Percentiles rank a stretch among this genome's conserved stretches.
Evolutionary conservation across 306 rosid species (phyloP).

Genomic region (Vigna angularis): DNA sequence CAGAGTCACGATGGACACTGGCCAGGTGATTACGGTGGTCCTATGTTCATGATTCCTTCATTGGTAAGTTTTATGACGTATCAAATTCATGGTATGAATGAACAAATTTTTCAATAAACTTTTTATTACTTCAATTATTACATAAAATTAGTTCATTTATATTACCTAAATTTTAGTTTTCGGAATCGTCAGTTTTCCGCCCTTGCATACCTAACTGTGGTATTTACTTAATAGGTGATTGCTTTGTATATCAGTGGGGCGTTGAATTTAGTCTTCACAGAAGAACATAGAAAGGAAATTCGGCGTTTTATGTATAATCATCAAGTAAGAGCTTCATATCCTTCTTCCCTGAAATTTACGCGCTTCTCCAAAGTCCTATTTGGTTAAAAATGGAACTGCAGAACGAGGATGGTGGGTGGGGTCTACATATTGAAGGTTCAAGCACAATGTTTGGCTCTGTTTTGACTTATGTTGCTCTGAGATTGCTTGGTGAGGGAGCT

Average conservation of each 20-base stretch:
- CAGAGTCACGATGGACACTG: conserved; percentile 90
- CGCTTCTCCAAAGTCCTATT: conserved; percentile 14
- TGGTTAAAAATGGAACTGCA: conserved; percentile 46
- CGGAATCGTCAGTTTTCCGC: no score
- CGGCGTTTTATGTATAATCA: conserved; percentile 78
- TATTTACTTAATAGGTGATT: conserved; percentile 53
- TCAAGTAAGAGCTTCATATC: conserved; percentile 59
- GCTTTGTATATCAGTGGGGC: conserved; percentile 72
- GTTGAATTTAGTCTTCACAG: conserved; percentile 69
- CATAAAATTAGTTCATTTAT: no score
- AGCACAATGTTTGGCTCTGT: conserved; percentile 94
- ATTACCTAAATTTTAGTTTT: no score
- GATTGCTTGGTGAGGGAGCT: conserved; percentile 85
- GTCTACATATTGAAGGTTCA: conserved; percentile 83
- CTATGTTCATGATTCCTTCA: conserved; percentile 92
- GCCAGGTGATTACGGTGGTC: conserved; percentile 95
- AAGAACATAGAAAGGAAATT: conserved; percentile 77
- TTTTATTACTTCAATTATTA: no score
- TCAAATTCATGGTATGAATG: no score
- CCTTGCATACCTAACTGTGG: neutral
- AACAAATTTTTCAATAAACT: no score
- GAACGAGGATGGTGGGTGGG: conserved; percentile 97
- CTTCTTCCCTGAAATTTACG: conserved; percentile 10
- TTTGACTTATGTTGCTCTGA: conserved; percentile 63
- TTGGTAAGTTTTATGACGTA: conserved; percentile 52